These are phyloP conservation scores for Stentor roeselii DNA, from an alignment of 73 alveolate species.

Conservation along the genomic window DNA sequence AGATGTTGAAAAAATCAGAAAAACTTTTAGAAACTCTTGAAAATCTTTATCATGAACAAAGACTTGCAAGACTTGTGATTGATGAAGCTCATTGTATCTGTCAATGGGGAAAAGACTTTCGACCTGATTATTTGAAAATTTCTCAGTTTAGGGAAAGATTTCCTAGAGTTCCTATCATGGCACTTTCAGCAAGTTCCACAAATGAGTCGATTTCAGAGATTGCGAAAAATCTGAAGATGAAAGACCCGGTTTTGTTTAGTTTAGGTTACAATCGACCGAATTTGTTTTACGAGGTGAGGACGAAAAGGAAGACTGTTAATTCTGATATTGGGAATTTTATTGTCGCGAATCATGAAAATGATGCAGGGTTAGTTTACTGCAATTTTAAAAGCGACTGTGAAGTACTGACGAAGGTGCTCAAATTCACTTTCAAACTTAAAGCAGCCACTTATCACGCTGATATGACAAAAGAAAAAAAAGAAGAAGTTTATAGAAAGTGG, in stretches of 20 bases:
- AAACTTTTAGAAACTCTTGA: slow-evolving; percentile 34
- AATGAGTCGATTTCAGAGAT: slow-evolving; percentile 90
- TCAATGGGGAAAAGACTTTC: slow-evolving; percentile 99
- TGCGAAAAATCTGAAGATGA: slow-evolving; percentile 70
- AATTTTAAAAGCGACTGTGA: slow-evolving; percentile 87
- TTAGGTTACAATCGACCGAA: slow-evolving; percentile 89
- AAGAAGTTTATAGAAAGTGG: slow-evolving; percentile 82
- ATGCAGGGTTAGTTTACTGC: slow-evolving; percentile 95
- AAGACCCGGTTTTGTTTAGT: slow-evolving; percentile 76
- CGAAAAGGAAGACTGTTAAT: slow-evolving; percentile 57
- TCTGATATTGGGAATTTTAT: slow-evolving; percentile 66
- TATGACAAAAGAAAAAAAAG: slow-evolving; percentile 60
- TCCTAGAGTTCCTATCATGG: slow-evolving; percentile 93
- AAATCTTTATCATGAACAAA: slow-evolving; percentile 35
- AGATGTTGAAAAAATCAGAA: slow-evolving; percentile 42
- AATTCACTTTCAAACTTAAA: slow-evolving; percentile 58
- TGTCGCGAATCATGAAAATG: slow-evolving; percentile 32
- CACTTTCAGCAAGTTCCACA: slow-evolving; percentile 99
- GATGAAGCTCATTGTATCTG: slow-evolving; percentile 99
- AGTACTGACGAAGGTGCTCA: slow-evolving; percentile 71
- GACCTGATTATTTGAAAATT: slow-evolving; percentile 92
- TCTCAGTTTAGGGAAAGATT: slow-evolving; percentile 64
- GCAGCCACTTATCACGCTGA: slow-evolving; percentile 95
- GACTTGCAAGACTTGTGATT: slow-evolving; percentile 84
- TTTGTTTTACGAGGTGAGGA: slow-evolving; percentile 82